Evolutionary conservation across 2,329 filamentous ascomycete species (phyloP).

Genomic region (Nectriaceae sp.): DNA sequence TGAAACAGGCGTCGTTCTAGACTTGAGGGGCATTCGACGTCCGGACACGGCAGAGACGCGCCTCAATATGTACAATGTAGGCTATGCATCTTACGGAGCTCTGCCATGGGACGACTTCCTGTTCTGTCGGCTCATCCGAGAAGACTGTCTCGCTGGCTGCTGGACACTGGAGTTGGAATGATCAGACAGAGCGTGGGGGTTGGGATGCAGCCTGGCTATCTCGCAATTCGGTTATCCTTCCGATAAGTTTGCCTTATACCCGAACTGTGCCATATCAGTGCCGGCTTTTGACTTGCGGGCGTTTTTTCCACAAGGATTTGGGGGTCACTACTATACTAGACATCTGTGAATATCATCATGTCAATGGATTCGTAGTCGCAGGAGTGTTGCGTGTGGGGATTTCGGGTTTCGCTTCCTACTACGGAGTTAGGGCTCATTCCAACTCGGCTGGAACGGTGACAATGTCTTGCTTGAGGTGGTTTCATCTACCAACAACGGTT

Average conservation of each 20-base stretch:
- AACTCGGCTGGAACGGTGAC: neutral
- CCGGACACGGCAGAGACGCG: neutral
- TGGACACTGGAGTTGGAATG: constrained; percentile 11
- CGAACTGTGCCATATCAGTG: constrained; percentile 21
- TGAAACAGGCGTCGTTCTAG: neutral
- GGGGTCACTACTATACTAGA: too few relatives aligned
- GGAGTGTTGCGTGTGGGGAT: neutral
- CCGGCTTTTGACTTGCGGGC: constrained; percentile 19
- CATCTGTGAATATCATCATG: neutral
- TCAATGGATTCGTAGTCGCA: too few relatives aligned
- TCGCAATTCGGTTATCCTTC: constrained; percentile 19
- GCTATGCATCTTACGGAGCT: constrained; percentile 4
- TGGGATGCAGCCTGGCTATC: constrained; percentile 5
- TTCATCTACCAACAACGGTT: constrained; percentile 1
- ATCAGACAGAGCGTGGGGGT: constrained; percentile 20
- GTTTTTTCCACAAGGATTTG: constrained; percentile 13
- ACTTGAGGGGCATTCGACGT: neutral
- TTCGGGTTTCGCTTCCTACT: neutral
- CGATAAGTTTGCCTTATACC: constrained; percentile 17
- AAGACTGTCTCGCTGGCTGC: constrained; percentile 11
- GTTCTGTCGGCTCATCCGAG: constrained; percentile 22
- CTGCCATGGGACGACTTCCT: constrained; percentile 18
- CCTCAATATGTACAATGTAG: too few relatives aligned
- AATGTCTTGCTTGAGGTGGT: neutral
- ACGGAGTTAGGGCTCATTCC: neutral